phyloP scores from a whole-genome alignment of 306 rosid species.

The Trifolium pratense region DNA sequence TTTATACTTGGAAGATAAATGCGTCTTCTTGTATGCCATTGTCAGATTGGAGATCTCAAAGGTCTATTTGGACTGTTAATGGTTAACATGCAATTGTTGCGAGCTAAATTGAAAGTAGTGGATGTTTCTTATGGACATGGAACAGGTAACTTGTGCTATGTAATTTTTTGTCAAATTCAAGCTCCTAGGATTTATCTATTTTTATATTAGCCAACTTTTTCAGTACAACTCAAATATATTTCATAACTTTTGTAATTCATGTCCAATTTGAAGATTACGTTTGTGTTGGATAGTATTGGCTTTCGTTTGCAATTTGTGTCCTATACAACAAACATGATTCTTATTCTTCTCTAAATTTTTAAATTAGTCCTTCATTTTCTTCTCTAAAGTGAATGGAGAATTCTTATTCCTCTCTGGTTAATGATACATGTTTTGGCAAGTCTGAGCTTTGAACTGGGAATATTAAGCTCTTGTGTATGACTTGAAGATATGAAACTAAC shows the following conservation, averaged over 20 bases:
- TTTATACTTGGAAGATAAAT: conserved; percentile 32
- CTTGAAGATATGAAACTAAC: conserved; percentile 40
- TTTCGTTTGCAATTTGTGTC: neutral
- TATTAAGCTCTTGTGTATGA: conserved; percentile 4
- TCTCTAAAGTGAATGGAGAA: conserved; percentile 6
- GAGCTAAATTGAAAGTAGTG: conserved; percentile 78
- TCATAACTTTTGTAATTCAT: neutral
- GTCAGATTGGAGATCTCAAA: conserved; percentile 90
- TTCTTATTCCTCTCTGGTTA: neutral
- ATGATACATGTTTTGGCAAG: neutral
- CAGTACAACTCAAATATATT: conserved; percentile 2
- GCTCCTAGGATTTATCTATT: neutral
- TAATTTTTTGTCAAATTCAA: conserved; percentile 30
- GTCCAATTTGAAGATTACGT: conserved; percentile 23
- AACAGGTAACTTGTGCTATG: conserved; percentile 63
- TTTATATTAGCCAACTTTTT: conserved; percentile 21
- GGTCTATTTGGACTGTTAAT: conserved; percentile 79
- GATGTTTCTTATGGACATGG: conserved; percentile 76
- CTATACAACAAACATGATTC: neutral
- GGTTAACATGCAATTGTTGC: conserved; percentile 78
- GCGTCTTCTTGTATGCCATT: conserved; percentile 26
- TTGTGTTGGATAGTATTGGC: neutral
- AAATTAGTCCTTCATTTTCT: conserved; percentile 23
- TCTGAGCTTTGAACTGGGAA: conserved; percentile 10
- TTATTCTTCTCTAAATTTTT: neutral